Evolutionary conservation across 257 asterid genomes (phyloP).

Genomic region (Nicotiana tabacum): DNA sequence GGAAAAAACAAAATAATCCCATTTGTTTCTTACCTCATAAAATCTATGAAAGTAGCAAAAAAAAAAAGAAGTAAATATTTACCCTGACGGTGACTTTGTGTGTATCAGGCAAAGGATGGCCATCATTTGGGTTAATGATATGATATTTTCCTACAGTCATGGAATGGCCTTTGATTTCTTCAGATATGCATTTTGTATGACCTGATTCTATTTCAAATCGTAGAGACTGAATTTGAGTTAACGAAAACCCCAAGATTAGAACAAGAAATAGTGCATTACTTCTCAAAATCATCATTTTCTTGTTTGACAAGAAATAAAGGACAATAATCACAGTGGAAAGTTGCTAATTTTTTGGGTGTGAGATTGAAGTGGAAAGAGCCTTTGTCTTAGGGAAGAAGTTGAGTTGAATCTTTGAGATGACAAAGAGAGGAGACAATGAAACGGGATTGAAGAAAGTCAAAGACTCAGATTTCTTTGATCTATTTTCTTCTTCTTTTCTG

Average conservation of each 20-base stretch:
- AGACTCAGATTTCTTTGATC: background rate
- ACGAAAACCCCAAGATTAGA: conserved; percentile 33
- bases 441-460: background rate
- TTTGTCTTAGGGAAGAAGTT: background rate
- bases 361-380: background rate
- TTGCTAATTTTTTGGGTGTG: background rate
- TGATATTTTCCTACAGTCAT: conserved; percentile 95
- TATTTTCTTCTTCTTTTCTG: background rate
- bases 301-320: background rate
- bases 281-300: conserved; percentile 3
- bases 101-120: conserved; percentile 72
- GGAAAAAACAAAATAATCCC: background rate
- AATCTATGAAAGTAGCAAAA: background rate
- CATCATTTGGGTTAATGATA: conserved; percentile 67
- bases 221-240: conserved; percentile 52
- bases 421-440: background rate
- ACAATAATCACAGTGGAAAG: background rate
- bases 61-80: background rate
- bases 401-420: background rate
- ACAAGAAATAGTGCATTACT: conserved; percentile 12
- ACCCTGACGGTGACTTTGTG: conserved; percentile 90
- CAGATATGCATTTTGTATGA: conserved; percentile 85
- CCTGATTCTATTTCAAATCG: conserved; percentile 88
- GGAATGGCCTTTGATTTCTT: conserved; percentile 73
- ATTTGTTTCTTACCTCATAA: background rate